Conservation (phyloP, 345 rosid genomes). For the Murraya paniculata region DNA sequence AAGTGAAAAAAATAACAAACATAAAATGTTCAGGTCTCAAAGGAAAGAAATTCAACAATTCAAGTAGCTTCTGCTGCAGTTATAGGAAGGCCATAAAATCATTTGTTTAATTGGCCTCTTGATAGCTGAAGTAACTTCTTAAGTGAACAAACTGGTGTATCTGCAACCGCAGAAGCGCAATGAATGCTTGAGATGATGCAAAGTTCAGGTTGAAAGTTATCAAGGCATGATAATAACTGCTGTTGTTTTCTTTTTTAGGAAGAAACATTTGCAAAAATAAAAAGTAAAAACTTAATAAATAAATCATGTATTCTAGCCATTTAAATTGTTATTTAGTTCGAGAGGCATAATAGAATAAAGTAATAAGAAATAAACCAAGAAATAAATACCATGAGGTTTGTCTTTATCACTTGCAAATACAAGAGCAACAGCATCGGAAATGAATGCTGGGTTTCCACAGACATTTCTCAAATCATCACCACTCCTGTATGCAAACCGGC, state of each 20-base stretch:
- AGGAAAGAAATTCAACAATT: not conserved
- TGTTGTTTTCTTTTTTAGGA: not conserved
- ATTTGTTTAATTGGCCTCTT: not conserved
- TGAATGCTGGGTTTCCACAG: not conserved
- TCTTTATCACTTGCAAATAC: conserved; percentile 67
- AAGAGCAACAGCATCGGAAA: conserved; percentile 49
- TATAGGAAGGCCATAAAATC: not conserved
- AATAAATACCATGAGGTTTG: conserved; percentile 50
- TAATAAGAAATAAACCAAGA: not conserved
- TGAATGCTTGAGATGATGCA: not conserved
- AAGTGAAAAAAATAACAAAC: not conserved
- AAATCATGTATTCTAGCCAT: not conserved
- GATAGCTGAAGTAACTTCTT: not conserved
- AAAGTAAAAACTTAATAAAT: too few species aligned
- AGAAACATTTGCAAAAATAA: not conserved
- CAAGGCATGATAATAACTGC: not conserved
- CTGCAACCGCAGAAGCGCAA: not conserved
- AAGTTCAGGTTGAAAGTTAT: not conserved
- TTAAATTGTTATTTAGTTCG: not conserved
- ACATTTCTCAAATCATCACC: conserved; percentile 24
- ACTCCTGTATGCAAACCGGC: conserved; percentile 41
- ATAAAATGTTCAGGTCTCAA: not conserved
- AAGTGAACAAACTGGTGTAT: not conserved
- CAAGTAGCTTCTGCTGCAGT: not conserved
- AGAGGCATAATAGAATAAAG: conserved; percentile 5